phyloP scores from a whole-genome alignment of 2,329 filamentous ascomycete species.

The Alternaria arbusti region DNA sequence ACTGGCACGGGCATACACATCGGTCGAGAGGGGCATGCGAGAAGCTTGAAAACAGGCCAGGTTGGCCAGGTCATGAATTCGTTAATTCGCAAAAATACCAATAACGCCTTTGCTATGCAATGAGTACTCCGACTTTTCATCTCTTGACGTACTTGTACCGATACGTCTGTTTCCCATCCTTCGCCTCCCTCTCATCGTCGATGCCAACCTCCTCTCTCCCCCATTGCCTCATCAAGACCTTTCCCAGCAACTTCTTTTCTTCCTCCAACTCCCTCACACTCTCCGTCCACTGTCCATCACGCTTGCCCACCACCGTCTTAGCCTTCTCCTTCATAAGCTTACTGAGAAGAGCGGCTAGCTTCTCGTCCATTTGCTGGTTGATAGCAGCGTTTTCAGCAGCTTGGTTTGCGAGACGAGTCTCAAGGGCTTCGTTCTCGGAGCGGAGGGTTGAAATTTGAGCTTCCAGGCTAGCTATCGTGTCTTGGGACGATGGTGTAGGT shows the following conservation, averaged over 20 bases:
- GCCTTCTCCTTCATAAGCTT: constrained; percentile 42
- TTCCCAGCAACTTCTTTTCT: constrained; percentile 41
- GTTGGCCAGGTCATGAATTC: neutral
- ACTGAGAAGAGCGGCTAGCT: constrained; percentile 34
- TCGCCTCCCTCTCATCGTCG: constrained; percentile 24
- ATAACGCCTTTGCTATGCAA: neutral
- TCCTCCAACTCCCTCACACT: constrained; percentile 24
- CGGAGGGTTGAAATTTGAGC: constrained; percentile 15
- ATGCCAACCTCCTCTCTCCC: constrained; percentile 43
- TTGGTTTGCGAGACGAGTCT: constrained; percentile 24
- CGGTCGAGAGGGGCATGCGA: neutral
- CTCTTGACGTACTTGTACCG: constrained; percentile 39
- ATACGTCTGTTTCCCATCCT: constrained; percentile 37
- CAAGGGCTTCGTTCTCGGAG: constrained; percentile 27
- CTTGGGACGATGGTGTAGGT: constrained; percentile 17
- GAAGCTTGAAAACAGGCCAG: neutral
- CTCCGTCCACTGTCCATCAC: constrained; percentile 45
- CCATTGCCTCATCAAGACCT: constrained; percentile 46
- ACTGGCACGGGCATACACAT: neutral
- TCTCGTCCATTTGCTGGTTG: constrained; percentile 43
- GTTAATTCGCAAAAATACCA: neutral
- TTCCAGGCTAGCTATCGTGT: constrained; percentile 17
- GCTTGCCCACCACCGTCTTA: constrained; percentile 34
- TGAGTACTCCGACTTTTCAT: neutral
- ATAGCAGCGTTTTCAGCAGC: constrained; percentile 36